phyloP scores from a whole-genome alignment of 169 alveolate genomes.

The Eimeria zaria region DNA sequence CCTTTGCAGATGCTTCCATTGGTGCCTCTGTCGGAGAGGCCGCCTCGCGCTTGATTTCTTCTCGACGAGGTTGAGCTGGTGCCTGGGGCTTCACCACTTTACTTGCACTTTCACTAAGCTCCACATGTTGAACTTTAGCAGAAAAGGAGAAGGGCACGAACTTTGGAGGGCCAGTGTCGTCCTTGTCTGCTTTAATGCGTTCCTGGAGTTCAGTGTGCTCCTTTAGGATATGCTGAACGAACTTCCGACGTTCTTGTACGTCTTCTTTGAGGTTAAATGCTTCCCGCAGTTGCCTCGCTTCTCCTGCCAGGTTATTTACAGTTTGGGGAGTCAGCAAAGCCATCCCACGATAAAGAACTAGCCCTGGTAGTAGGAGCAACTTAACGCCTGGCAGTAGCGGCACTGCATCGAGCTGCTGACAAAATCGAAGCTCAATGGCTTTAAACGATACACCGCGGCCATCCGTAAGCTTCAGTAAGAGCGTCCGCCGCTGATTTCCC shows the following conservation, averaged over 20 bases:
- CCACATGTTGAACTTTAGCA: conserved; percentile 75
- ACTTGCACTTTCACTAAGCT: neutral
- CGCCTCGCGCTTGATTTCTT: conserved; percentile 22
- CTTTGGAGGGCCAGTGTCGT: conserved; percentile 80
- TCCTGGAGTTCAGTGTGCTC: conserved; percentile 66
- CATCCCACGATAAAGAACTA: conserved; percentile 33
- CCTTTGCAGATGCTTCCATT: neutral
- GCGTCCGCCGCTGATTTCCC: conserved; percentile 72
- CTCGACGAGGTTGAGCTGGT: conserved; percentile 15
- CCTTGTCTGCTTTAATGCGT: conserved; percentile 46
- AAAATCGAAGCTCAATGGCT: conserved; percentile 72
- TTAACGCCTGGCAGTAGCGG: conserved; percentile 80
- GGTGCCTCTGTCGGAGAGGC: conserved; percentile 3
- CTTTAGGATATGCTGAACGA: conserved; percentile 66
- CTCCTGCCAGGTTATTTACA: conserved; percentile 66
- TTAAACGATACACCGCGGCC: conserved; percentile 81
- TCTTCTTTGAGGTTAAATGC: conserved; percentile 67
- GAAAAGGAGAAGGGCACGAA: conserved; percentile 78
- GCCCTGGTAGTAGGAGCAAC: conserved; percentile 61
- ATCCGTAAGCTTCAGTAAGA: conserved; percentile 73
- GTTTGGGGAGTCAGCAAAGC: conserved; percentile 59
- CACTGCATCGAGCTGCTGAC: conserved; percentile 76
- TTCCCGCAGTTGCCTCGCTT: conserved; percentile 47
- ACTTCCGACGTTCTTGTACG: conserved; percentile 73
- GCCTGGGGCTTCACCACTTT: neutral